A percentile compares a stretch with the other conserved stretches of the same genome.
Evolutionary conservation across 352 stramenopile species (phyloP).

Genomic region (Phytophthora cactorum): DNA sequence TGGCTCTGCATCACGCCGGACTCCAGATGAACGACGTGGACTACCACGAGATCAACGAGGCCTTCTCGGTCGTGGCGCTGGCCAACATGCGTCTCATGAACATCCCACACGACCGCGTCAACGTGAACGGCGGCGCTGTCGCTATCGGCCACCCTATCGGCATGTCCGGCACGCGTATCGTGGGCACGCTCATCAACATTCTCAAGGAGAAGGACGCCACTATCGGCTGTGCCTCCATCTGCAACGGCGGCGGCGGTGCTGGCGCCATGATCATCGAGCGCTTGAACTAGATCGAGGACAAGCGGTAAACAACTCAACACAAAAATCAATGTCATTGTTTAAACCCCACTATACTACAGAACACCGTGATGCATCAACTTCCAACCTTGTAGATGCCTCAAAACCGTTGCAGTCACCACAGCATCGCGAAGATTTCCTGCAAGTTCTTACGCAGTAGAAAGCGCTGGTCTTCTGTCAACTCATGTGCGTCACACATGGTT

Average conservation of each 20-base stretch:
- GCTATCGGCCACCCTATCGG: slow-evolving; percentile 86
- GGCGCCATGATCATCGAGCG: slow-evolving; percentile 97
- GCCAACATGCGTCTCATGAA: slow-evolving; percentile 96
- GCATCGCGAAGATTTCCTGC: slow-evolving; percentile 67
- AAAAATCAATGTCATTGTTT: slow-evolving; percentile 26
- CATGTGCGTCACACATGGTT: slow-evolving; percentile 87
- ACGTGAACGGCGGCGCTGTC: slow-evolving; percentile 96
- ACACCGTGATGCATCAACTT: not conserved
- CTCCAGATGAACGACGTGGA: slow-evolving; percentile 94
- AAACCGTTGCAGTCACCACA: slow-evolving; percentile 26
- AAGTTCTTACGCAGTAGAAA: slow-evolving; percentile 84
- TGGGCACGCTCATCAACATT: slow-evolving; percentile 95
- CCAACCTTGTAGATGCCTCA: slow-evolving; percentile 15
- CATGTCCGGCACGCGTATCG: slow-evolving; percentile 93
- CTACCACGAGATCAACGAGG: slow-evolving; percentile 99
- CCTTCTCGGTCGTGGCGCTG: slow-evolving; percentile 97
- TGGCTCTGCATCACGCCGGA: slow-evolving; percentile 92
- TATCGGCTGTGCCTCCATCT: slow-evolving; percentile 97
- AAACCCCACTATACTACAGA: slow-evolving; percentile 18
- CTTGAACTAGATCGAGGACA: slow-evolving; percentile 50
- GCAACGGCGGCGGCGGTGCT: slow-evolving; percentile 97
- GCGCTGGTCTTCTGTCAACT: slow-evolving; percentile 86
- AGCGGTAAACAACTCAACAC: slow-evolving; percentile 3
- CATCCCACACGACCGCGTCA: slow-evolving; percentile 92
- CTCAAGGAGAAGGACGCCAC: slow-evolving; percentile 95